phyloP scores from a whole-genome alignment of 768 basidiomycete species.

The Cantharellus anzutake region DNA sequence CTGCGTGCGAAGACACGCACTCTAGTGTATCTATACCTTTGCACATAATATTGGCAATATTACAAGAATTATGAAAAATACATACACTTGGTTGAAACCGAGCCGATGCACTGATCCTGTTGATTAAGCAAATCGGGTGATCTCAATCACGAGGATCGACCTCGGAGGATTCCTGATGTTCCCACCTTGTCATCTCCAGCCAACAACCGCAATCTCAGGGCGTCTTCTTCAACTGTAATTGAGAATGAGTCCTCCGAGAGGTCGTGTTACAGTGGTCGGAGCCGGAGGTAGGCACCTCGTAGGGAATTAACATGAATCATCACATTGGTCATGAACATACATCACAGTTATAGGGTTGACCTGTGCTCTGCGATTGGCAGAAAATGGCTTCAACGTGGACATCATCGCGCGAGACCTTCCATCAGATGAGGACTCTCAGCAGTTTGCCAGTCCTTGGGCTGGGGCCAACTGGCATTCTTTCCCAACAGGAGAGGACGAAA shows the following conservation, averaged over 20 bases:
- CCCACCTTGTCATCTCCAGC: too few relatives aligned
- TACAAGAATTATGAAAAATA: too few relatives aligned
- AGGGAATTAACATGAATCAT: neutral
- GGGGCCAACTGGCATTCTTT: neutral
- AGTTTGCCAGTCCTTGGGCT: conserved; percentile 33
- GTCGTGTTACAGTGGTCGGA: neutral
- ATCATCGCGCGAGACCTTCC: conserved; percentile 24
- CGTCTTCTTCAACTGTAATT: too few relatives aligned
- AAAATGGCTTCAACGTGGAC: conserved; percentile 9
- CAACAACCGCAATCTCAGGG: neutral
- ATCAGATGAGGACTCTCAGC: conserved; percentile 21
- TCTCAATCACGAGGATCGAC: too few relatives aligned
- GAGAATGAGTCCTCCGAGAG: neutral
- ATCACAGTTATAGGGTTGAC: conserved; percentile 6
- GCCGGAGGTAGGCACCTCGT: neutral
- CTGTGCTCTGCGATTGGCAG: conserved; percentile 16
- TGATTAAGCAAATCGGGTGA: too few relatives aligned
- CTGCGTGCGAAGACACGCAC: too few relatives aligned
- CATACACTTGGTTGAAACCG: too few relatives aligned
- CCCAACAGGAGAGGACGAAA: conserved; percentile 14
- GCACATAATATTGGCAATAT: too few relatives aligned
- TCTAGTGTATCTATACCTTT: too few relatives aligned
- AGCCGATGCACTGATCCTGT: too few relatives aligned
- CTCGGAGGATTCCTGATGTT: too few relatives aligned
- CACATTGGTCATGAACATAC: neutral